A percentile compares a stretch with the other conserved stretches of the same genome.
Evolutionary conservation across 345 rosid species (phyloP).

Genomic region (Aurinia saxatilis): DNA sequence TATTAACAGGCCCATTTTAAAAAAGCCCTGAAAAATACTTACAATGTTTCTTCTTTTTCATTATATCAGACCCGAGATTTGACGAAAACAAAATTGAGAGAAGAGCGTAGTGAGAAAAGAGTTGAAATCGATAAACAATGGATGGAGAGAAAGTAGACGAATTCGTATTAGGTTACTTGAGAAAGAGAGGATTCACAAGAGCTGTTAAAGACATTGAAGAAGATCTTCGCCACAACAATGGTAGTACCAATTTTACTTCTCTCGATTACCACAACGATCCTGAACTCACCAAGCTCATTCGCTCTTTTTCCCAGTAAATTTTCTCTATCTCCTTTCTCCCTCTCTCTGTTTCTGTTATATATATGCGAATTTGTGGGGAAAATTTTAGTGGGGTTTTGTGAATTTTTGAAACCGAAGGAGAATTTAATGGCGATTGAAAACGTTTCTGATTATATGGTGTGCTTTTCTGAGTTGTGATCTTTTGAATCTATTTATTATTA

Average conservation of each 20-base stretch:
- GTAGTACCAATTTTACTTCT: slow-evolving; percentile 24
- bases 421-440: neutral
- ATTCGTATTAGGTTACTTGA: slow-evolving; percentile 66
- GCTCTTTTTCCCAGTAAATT: slow-evolving; percentile 65
- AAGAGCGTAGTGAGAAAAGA: neutral
- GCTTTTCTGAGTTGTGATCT: neutral
- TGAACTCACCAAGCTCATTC: slow-evolving; percentile 64
- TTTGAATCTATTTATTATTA: neutral
- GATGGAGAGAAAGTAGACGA: slow-evolving; percentile 47
- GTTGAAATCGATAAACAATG: slow-evolving; percentile 34
- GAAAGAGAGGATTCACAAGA: slow-evolving; percentile 83
- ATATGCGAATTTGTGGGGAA: neutral
- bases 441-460: neutral
- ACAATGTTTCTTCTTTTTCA: neutral
- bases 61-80: neutral
- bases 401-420: neutral
- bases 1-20: neutral
- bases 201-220: slow-evolving; percentile 38
- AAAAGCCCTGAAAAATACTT: neutral
- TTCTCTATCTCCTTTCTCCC: neutral
- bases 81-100: neutral
- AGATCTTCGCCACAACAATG: slow-evolving; percentile 50
- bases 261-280: slow-evolving; percentile 57
- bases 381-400: neutral
- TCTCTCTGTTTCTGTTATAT: neutral